Conservation (phyloP, 495 filamentous ascomycete species). For the Amorphotheca resinae region DNA sequence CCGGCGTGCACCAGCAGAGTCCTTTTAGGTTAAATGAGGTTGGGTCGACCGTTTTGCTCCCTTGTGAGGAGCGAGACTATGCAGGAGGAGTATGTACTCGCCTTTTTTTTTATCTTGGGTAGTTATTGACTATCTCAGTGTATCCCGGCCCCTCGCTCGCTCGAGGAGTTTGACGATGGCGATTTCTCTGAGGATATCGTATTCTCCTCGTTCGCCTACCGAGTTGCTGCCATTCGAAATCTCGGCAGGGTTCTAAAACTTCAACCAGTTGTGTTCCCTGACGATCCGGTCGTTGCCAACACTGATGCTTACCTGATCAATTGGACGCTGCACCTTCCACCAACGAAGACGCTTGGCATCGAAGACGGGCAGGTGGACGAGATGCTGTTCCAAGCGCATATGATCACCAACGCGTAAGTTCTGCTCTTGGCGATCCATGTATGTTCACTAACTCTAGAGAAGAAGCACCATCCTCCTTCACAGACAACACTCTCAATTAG, state of each 20-base stretch:
- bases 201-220: constrained; percentile 73
- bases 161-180: constrained; percentile 61
- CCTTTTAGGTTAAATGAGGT: constrained; percentile 46
- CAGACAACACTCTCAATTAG: constrained; percentile 51
- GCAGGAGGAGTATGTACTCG: constrained; percentile 40
- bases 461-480: constrained; percentile 58
- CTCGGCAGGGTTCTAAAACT: constrained; percentile 61
- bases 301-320: constrained; percentile 69
- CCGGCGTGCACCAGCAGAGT: constrained; percentile 42
- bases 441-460: constrained; percentile 3
- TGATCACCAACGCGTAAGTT: constrained; percentile 58
- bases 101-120: neutral
- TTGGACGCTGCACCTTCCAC: constrained; percentile 71
- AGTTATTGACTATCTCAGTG: constrained; percentile 35
- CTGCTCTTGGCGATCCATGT: neutral
- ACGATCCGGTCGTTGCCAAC: constrained; percentile 34
- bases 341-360: constrained; percentile 59
- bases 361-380: constrained; percentile 64
- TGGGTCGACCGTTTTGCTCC: constrained; percentile 47
- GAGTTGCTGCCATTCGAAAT: constrained; percentile 61
- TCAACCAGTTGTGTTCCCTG: constrained; percentile 28
- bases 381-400: constrained; percentile 84
- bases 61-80: constrained; percentile 68
- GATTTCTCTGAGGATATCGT: constrained; percentile 45
- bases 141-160: constrained; percentile 46